These are phyloP conservation scores for Spergularia bocconei DNA, from an alignment of 148 eudicot genomes.

Conservation along the genomic window DNA sequence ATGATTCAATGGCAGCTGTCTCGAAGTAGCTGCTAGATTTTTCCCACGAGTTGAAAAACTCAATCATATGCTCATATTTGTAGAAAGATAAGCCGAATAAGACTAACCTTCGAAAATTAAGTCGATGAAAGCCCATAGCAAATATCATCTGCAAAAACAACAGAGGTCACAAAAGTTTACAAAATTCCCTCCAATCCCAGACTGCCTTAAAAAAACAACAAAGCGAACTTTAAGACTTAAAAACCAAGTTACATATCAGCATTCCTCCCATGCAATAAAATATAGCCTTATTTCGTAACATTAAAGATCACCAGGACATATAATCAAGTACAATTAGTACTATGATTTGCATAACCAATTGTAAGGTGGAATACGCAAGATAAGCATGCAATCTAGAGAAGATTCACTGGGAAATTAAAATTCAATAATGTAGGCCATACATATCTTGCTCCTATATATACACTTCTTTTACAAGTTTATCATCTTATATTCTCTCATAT, in stretches of 20 bases:
- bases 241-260: background rate
- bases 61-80: conserved; percentile 54
- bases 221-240: background rate
- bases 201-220: conserved; percentile 46
- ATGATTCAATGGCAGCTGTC: too few relatives aligned
- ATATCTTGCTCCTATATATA: conserved; percentile 44
- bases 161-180: background rate
- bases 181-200: conserved; percentile 86
- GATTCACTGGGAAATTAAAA: background rate
- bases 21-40: conserved; percentile 40
- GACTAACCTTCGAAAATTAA: conserved; percentile 72
- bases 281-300: too few relatives aligned
- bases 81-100: conserved; percentile 2
- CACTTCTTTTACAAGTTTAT: background rate
- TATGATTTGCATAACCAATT: background rate
- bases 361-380: background rate
- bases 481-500: background rate
- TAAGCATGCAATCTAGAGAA: background rate
- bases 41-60: conserved; percentile 58
- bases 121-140: conserved; percentile 87
- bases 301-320: background rate
- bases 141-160: conserved; percentile 55
- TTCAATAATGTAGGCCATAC: background rate
- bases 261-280: background rate
- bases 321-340: background rate